These are phyloP conservation scores for Fusarium camptoceras DNA, from an alignment of 2,329 filamentous ascomycete genomes.

Conservation along the genomic window DNA sequence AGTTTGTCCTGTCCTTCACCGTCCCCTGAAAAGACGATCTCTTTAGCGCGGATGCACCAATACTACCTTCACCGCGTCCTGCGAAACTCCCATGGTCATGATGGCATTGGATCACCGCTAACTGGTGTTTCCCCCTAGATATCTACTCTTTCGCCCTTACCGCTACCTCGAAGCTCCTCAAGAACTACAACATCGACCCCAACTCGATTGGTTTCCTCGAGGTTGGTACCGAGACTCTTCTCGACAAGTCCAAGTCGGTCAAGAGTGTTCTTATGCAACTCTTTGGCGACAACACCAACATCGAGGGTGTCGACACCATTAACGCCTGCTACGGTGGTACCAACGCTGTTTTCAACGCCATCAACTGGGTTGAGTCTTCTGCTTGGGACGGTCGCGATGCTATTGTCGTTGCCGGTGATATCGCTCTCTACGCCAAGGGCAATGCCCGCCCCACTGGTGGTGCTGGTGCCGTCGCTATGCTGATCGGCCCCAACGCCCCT, in stretches of 20 bases:
- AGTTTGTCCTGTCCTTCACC: conserved; percentile 31
- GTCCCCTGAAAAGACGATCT: conserved; percentile 15
- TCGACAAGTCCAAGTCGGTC: conserved; percentile 93
- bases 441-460: conserved; percentile 84
- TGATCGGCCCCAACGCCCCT: conserved; percentile 82
- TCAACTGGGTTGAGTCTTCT: conserved; percentile 90
- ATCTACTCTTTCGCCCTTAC: conserved; percentile 90
- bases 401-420: conserved; percentile 84
- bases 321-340: conserved; percentile 91
- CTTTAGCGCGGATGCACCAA: conserved; percentile 11
- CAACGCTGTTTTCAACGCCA: conserved; percentile 83
- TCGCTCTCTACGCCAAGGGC: conserved; percentile 87
- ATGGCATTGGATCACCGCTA: conserved; percentile 27
- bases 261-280: conserved; percentile 91
- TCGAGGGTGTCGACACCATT: conserved; percentile 85
- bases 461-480: conserved; percentile 81
- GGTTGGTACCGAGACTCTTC: conserved; percentile 85
- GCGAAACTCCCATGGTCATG: conserved; percentile 4
- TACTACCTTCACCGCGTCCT: conserved; percentile 15
- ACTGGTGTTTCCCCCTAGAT: conserved; percentile 62
- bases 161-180: conserved; percentile 79
- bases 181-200: conserved; percentile 85
- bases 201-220: conserved; percentile 83
- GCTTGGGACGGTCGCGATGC: conserved; percentile 87
- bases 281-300: conserved; percentile 84